A percentile compares a stretch with the other conserved stretches of the same genome.
Conservation (phyloP, 2,329 filamentous ascomycete genomes). For the Xylariaceae sp. region DNA sequence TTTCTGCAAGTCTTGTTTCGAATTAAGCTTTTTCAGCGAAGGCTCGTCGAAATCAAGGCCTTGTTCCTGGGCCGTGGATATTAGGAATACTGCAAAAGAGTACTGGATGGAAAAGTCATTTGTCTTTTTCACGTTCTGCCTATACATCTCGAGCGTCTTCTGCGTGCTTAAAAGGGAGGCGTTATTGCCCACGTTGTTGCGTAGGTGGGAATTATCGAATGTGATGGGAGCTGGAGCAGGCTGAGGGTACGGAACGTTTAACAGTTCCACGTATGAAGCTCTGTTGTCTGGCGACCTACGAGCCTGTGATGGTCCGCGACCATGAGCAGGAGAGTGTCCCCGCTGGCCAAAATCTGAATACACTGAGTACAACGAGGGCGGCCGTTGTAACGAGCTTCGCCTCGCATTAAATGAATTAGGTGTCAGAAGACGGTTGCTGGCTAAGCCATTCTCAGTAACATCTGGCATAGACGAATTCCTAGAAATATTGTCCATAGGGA, state of each 20-base stretch:
- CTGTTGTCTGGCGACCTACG: constrained; percentile 55
- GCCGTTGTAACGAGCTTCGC: constrained; percentile 60
- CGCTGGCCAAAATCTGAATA: constrained; percentile 64
- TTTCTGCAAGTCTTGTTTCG: constrained; percentile 37
- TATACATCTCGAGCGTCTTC: constrained; percentile 97
- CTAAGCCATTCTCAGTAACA: constrained; percentile 46
- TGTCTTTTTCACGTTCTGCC: constrained; percentile 95
- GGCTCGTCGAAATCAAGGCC: constrained; percentile 52
- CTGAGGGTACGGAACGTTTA: constrained; percentile 74
- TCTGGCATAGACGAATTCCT: constrained; percentile 50
- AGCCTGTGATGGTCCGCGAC: constrained; percentile 48
- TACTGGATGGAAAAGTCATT: constrained; percentile 88
- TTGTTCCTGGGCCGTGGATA: constrained; percentile 81
- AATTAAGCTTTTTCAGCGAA: constrained; percentile 43
- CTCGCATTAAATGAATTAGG: constrained; percentile 52
- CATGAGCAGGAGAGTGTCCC: constrained; percentile 56
- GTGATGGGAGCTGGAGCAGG: constrained; percentile 62
- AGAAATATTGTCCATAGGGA: constrained; percentile 40
- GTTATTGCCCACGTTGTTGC: constrained; percentile 77
- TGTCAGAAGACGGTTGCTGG: constrained; percentile 59
- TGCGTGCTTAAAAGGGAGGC: constrained; percentile 86
- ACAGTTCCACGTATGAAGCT: constrained; percentile 53
- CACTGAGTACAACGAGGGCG: constrained; percentile 71
- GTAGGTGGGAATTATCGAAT: constrained; percentile 77
- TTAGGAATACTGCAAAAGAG: constrained; percentile 92